These are phyloP conservation scores for Cystofilobasidium ferigula DNA, from an alignment of 768 basidiomycete genomes.

Conservation along the genomic window DNA sequence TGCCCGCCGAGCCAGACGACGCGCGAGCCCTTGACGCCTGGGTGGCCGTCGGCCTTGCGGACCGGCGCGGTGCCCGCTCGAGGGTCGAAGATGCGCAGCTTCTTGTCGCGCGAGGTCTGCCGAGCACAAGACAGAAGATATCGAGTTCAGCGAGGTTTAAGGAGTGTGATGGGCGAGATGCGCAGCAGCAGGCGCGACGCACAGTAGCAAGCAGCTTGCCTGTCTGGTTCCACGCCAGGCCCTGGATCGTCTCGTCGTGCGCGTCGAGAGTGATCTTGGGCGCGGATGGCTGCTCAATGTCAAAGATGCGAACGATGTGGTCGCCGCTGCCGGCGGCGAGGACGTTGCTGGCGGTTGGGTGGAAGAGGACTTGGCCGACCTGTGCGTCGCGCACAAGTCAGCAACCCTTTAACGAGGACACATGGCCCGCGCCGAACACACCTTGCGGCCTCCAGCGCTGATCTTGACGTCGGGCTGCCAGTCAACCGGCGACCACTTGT, in stretches of 20 bases:
- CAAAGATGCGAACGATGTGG: conserved; percentile 81
- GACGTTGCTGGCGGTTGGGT: conserved; percentile 78
- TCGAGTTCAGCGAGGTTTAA: neutral
- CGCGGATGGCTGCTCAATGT: conserved; percentile 55
- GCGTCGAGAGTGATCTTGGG: conserved; percentile 54
- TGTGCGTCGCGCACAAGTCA: too few relatives aligned
- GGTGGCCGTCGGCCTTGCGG: conserved; percentile 70
- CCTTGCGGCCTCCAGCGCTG: conserved; percentile 46
- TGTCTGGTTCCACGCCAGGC: conserved; percentile 64
- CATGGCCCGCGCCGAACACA: too few relatives aligned
- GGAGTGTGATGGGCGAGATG: neutral
- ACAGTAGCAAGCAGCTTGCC: conserved; percentile 69
- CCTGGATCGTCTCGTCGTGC: conserved; percentile 80
- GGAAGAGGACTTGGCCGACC: conserved; percentile 88
- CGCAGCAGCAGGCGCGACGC: conserved; percentile 10
- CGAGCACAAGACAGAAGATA: neutral
- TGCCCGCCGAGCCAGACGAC: conserved; percentile 82
- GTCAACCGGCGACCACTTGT: conserved; percentile 43
- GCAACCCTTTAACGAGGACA: too few relatives aligned
- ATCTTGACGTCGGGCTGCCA: conserved; percentile 53
- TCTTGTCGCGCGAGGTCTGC: conserved; percentile 76
- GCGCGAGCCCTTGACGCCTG: conserved; percentile 83
- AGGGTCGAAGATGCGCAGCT: conserved; percentile 84
- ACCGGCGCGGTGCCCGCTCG: conserved; percentile 71
- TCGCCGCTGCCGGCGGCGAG: conserved; percentile 71